These are phyloP conservation scores for Pseudopithomyces chartarum DNA, from an alignment of 2,329 filamentous ascomycete species.

Conservation along the genomic window DNA sequence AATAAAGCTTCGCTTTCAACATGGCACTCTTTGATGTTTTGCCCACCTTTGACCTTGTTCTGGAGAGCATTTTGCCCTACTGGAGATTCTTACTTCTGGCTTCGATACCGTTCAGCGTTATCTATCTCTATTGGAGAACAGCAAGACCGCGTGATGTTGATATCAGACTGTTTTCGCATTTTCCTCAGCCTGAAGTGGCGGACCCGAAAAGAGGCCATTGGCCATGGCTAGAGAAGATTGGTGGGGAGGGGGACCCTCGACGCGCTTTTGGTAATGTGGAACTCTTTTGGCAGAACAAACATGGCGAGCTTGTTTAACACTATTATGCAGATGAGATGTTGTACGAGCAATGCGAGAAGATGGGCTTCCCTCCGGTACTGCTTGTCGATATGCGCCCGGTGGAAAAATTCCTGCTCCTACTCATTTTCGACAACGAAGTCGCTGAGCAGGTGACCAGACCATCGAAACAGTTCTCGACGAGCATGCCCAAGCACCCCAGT, in stretches of 20 bases:
- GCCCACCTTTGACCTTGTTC: background rate
- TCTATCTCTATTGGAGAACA: background rate
- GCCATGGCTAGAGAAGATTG: conserved; percentile 23
- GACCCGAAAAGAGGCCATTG: conserved; percentile 21
- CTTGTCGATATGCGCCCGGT: conserved; percentile 23
- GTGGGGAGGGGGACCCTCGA: conserved; percentile 18
- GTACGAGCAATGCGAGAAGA: conserved; percentile 21
- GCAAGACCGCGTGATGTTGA: background rate
- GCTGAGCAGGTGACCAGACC: conserved; percentile 23
- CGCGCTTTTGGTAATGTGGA: conserved; percentile 13
- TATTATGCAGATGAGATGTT: conserved; percentile 16
- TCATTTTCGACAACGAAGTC: conserved; percentile 22
- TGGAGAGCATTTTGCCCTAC: background rate
- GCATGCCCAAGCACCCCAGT: conserved; percentile 24
- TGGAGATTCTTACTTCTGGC: conserved; percentile 1
- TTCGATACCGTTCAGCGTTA: background rate
- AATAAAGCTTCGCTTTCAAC: background rate
- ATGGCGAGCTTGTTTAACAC: background rate
- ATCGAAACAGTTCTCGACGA: conserved; percentile 16
- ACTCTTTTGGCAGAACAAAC: too few species aligned
- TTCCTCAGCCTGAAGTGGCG: conserved; percentile 22
- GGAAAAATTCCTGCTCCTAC: conserved; percentile 18
- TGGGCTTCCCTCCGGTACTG: conserved; percentile 21
- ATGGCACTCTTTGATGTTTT: conserved; percentile 2
- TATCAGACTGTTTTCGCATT: conserved; percentile 19